Evolutionary conservation across 164 flowering plant genomes (phyloP).

Genomic region (Cinnamomum micranthum): DNA sequence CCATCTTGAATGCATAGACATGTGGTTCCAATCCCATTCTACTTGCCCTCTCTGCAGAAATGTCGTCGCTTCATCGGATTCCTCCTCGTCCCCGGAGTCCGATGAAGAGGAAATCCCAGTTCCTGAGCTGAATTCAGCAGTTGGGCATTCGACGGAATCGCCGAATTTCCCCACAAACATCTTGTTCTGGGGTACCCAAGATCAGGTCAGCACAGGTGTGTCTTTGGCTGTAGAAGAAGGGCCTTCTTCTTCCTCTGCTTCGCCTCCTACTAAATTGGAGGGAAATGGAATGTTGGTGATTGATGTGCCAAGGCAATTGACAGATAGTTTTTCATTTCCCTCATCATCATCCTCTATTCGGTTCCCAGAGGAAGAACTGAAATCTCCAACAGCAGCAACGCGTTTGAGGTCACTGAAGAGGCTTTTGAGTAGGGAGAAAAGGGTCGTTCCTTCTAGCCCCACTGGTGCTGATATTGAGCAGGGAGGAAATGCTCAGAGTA

Average conservation of each 20-base stretch:
- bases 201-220: conserved; percentile 10
- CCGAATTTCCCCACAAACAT: conserved; percentile 12
- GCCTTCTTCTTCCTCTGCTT: not conserved
- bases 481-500: conserved; percentile 9
- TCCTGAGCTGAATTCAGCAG: not conserved
- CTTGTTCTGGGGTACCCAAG: conserved; percentile 13
- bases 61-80: conserved; percentile 16
- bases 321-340: conserved; percentile 14
- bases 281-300: conserved; percentile 6
- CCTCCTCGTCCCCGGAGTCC: not conserved
- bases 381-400: not conserved
- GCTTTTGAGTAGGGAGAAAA: conserved; percentile 18
- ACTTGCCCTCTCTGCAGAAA: conserved; percentile 60
- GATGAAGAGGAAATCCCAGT: not conserved
- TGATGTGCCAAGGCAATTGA: conserved; percentile 7
- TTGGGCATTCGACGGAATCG: conserved; percentile 7
- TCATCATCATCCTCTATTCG: conserved; percentile 36
- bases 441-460: conserved; percentile 12
- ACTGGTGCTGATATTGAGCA: conserved; percentile 14
- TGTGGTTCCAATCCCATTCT: conserved; percentile 68
- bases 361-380: conserved; percentile 25
- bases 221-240: conserved; percentile 1
- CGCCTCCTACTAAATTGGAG: not conserved
- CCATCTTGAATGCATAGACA: conserved; percentile 69
- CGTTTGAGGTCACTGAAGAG: conserved; percentile 15